Evolutionary conservation across 1,284 basidiomycete genomes (phyloP), one percentile per base, ranked within the genome.

Genomic region (Trametes hirsuta): DNA sequence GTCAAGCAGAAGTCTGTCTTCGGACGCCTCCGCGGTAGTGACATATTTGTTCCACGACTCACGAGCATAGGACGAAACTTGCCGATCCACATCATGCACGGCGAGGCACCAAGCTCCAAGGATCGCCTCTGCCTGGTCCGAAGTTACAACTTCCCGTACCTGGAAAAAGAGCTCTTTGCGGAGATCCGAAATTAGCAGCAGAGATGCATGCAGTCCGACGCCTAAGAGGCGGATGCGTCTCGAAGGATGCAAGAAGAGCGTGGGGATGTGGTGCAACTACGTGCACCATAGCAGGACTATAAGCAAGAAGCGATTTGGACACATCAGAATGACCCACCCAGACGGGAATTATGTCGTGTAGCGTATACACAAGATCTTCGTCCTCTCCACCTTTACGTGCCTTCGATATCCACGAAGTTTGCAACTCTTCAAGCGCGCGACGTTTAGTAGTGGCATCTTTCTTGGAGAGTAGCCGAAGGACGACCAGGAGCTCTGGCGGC

Each of bases 371-470:
- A 55, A 82, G 69, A 47, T 79, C 79, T 62, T 81, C 76, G 34
- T 81, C 78, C 47, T 76, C 75, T 36, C 76, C 67, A 47, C 75
- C 74, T 41, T 73, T 78, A 54, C 73, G 69, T 30, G 75, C 80
- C 36, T 76, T 80, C 22, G 84, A 82, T 24, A 94, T 76, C 93
- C 93, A 97, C 1, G 74, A 80, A 9, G 82, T 73, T 61, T 84
- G 81, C 24, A 99, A 75, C 59, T 96, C 95, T 70, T 98, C 97
- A 60, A 98, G 76, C 0, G 94, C 95, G 67, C 92, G 88, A 15
- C 84, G 79, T 71, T 95, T 90, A 1, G 97, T 98, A 44, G 94
- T 84, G 18, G 86, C 84, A 64, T 97, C 95, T 79, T 97, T 98
- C 83, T 99, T 99, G 35, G 85, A 87, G 46, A 98, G 79, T 55